These are phyloP conservation scores for Betula pendula DNA, from an alignment of 306 rosid genomes.

Conservation along the genomic window DNA sequence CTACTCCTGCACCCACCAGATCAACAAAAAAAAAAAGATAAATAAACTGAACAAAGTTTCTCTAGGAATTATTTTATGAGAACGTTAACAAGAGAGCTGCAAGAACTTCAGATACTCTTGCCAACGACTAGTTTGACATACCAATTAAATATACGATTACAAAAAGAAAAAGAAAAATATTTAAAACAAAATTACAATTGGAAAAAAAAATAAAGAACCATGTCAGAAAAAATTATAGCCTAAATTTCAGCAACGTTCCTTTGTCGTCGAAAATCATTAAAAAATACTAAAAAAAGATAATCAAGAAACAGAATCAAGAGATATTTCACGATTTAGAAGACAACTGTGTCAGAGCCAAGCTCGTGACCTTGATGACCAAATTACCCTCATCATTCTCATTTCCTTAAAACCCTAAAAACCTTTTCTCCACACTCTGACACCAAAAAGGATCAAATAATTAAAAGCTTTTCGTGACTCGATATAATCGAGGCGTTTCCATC, in stretches of 20 bases:
- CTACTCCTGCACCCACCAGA: background rate
- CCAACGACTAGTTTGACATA: background rate
- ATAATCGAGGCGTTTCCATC: constrained; percentile 22
- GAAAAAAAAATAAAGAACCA: constrained; percentile 20
- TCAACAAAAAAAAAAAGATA: background rate
- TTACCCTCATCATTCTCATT: constrained; percentile 20
- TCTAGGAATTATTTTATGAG: background rate
- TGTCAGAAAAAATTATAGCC: constrained; percentile 22
- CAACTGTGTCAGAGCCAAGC: constrained; percentile 18
- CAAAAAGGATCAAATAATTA: background rate
- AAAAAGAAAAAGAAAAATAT: background rate
- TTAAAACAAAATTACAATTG: background rate
- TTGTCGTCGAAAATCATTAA: constrained; percentile 13
- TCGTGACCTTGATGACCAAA: constrained; percentile 17
- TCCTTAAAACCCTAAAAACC: constrained; percentile 29
- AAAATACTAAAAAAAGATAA: constrained; percentile 1
- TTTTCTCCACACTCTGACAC: constrained; percentile 10
- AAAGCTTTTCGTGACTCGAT: background rate
- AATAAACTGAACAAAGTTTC: background rate
- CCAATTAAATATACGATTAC: background rate
- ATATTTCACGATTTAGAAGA: constrained; percentile 13
- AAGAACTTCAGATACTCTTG: background rate
- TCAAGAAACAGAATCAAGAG: constrained; percentile 11
- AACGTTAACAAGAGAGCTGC: background rate
- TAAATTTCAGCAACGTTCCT: constrained; percentile 27